A percentile compares a stretch with the other conserved stretches of the same genome.
These are phyloP conservation scores for Kazachstania kunashirensis DNA, from an alignment of 805 yeast genomes.

Conservation along the genomic window DNA sequence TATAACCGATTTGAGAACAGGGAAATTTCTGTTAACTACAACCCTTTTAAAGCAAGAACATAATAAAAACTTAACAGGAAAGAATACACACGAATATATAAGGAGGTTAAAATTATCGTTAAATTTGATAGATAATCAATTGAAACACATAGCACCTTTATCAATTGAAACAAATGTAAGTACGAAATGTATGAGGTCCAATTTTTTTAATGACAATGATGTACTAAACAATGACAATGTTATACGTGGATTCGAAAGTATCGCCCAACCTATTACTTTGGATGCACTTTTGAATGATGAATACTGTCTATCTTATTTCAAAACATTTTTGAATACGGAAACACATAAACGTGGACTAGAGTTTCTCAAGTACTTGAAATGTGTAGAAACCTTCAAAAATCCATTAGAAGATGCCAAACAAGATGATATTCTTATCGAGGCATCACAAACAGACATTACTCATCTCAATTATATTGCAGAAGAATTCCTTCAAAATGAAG, in stretches of 20 bases:
- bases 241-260: slow-evolving; percentile 11
- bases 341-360: slow-evolving; percentile 7
- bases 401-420: slow-evolving; percentile 48
- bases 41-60: slow-evolving; percentile 12
- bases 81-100: slow-evolving; percentile 4
- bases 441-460: slow-evolving; percentile 15
- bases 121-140: slow-evolving; percentile 21
- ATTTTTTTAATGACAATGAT: not conserved
- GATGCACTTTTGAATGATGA: slow-evolving; percentile 14
- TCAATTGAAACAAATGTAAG: not conserved
- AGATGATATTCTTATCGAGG: slow-evolving; percentile 23
- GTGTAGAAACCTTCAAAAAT: slow-evolving; percentile 57
- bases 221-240: slow-evolving; percentile 8
- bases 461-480: slow-evolving; percentile 21
- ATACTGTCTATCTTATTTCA: slow-evolving; percentile 12
- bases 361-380: slow-evolving; percentile 54
- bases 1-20: slow-evolving; percentile 11
- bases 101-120: slow-evolving; percentile 18
- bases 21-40: slow-evolving; percentile 12
- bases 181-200: not conserved
- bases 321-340: slow-evolving; percentile 7
- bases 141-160: slow-evolving; percentile 7
- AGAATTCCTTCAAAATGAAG: slow-evolving; percentile 12
- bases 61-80: slow-evolving; percentile 2
- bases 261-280: slow-evolving; percentile 12